A percentile compares a stretch with the other conserved stretches of the same genome.
Conservation (phyloP, 305 asterid species). For the Fraxinus ornus region DNA sequence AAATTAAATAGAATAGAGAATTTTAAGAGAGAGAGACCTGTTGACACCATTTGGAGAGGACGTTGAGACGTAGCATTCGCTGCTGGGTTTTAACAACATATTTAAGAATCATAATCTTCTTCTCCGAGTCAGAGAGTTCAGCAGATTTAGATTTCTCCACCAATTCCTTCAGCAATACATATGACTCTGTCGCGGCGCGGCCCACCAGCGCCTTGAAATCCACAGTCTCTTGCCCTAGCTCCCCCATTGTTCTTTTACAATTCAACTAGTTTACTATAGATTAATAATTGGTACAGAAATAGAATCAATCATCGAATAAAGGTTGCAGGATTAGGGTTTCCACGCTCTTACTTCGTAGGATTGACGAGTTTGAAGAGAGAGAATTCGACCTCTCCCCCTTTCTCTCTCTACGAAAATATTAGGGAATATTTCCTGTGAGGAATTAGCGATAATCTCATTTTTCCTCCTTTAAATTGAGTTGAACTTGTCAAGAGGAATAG, state of each 20-base stretch:
- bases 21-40: slow-evolving; percentile 45
- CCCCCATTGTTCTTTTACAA: slow-evolving; percentile 52
- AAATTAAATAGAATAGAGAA: not conserved
- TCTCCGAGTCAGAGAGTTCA: slow-evolving; percentile 72
- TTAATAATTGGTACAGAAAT: not conserved
- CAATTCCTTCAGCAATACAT: slow-evolving; percentile 64
- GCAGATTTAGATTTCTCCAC: slow-evolving; percentile 81
- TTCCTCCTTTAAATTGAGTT: too few species aligned
- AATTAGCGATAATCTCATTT: too few species aligned
- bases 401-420: not conserved
- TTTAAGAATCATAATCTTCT: slow-evolving; percentile 84
- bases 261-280: slow-evolving; percentile 18
- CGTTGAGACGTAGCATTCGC: slow-evolving; percentile 95
- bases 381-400: not conserved
- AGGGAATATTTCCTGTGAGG: not conserved
- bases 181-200: slow-evolving; percentile 85
- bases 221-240: slow-evolving; percentile 79
- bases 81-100: slow-evolving; percentile 93
- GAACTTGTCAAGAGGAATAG: too few species aligned
- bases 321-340: not conserved
- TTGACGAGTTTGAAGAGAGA: not conserved
- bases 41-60: slow-evolving; percentile 98
- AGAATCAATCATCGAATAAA: not conserved
- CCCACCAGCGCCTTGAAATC: slow-evolving; percentile 76
- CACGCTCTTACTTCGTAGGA: not conserved